Base-by-base conservation (phyloP, 176 grass and related monocot genomes). In the Hordeum marinum region DNA sequence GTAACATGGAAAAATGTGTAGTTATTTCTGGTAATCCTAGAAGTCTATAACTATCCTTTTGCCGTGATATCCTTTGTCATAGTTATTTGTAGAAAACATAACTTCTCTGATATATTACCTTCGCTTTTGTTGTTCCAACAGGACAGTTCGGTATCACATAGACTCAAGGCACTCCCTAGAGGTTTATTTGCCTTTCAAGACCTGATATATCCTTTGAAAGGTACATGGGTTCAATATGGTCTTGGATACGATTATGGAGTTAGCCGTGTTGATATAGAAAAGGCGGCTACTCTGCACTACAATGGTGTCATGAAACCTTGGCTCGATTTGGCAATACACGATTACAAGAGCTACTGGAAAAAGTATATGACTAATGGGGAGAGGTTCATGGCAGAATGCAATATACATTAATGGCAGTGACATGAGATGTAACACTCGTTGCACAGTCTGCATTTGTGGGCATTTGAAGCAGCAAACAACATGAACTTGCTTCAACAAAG, bases 301-400 rank as follows among this genome's bases (percentile, higher is more conserved):
- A 94, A 94, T 75, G 92, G 92, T 76, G 87, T 91, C 59, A 94
- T 94, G 92, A 94, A 94, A 86, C 92, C 92, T 74, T 94, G 92
- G 92, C 89, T 94, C 68, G 92, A 94, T 77, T 71, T 94, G 62
- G 92, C 75, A 14, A 91, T 91, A 91, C 84, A 85, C 0, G 62
- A 70, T 46, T 94, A 94, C 11, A 94, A 85, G 81, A 84, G 65
- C 31, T 91, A 87, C 21, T 94, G 89, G 92, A 87, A 43, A 67
- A 91, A 85, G 18, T 91, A 91, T 35, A 88, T 94, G 69, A 85
- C 89, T 17, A 83, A 46, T 55, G 84, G 85, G 11, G 92, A 94
- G 61, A 85, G 74, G 18, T 94, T 91, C 43, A 87, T 89, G 92
- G 88, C 42, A 18, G 92, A 94, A 42, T 94, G 92, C 84, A 94